Conservation (phyloP, 208 protist genomes). For the Leishmania martiniquensis region DNA sequence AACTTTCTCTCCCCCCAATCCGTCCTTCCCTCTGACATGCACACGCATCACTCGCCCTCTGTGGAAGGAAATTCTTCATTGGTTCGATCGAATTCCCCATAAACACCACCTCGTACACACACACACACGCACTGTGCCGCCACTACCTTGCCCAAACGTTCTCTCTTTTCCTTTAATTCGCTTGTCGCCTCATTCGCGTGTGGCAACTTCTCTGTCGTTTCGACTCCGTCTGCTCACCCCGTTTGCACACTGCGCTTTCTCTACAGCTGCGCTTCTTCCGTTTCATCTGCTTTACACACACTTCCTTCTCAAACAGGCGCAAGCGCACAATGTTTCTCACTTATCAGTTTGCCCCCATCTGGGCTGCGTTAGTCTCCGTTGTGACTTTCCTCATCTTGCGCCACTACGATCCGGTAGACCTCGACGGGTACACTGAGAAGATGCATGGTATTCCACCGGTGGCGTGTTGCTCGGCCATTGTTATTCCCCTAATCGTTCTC, state of each 20-base stretch:
- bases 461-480: conserved; percentile 43
- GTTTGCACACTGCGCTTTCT: neutral
- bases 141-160: neutral
- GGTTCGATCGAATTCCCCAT: neutral
- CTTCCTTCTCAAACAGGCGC: neutral
- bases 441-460: conserved; percentile 60
- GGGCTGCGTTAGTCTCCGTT: conserved; percentile 47
- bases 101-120: neutral
- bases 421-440: conserved; percentile 59
- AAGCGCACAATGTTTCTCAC: conserved; percentile 68
- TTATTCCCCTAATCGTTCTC: conserved; percentile 60
- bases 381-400: conserved; percentile 66
- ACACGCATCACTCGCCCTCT: neutral
- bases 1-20: neutral
- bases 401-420: conserved; percentile 59
- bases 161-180: neutral
- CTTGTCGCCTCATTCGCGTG: neutral
- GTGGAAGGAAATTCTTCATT: neutral
- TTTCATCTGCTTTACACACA: neutral
- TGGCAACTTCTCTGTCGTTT: neutral
- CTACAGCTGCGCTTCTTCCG: neutral
- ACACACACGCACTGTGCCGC: neutral
- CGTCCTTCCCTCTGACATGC: neutral
- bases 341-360: conserved; percentile 58
- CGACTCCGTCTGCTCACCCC: neutral